Evolutionary conservation across 75 land plant genomes (phyloP).

Genomic region (Gnetum montanum): DNA sequence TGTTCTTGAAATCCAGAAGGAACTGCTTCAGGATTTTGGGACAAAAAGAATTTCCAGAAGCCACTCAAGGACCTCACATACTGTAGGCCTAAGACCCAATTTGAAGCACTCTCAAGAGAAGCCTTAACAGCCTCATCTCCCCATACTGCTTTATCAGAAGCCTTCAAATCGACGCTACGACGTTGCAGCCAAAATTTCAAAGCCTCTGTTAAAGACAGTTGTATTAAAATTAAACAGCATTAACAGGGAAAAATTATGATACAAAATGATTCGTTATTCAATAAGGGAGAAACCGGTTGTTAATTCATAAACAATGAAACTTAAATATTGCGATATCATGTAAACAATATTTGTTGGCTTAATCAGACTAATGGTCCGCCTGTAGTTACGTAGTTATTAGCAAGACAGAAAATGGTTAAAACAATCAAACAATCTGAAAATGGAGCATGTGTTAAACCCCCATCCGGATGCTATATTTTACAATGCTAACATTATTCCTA

Average conservation of each 20-base stretch:
- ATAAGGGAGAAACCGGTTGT: not conserved
- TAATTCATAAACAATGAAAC: not conserved
- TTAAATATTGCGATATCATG: not conserved
- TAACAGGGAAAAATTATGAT: not conserved
- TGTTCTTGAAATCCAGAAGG: slow-evolving; percentile 44
- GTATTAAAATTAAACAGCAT: not conserved
- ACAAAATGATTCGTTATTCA: not conserved
- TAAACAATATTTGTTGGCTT: too few relatives aligned
- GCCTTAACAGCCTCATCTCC: slow-evolving; percentile 71
- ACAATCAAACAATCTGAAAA: too few relatives aligned
- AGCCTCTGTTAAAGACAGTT: slow-evolving; percentile 43
- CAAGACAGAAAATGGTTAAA: too few relatives aligned
- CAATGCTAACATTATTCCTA: not conserved
- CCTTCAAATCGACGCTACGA: slow-evolving; percentile 44
- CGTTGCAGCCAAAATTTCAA: slow-evolving; percentile 74
- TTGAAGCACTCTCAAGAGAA: slow-evolving; percentile 64
- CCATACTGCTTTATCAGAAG: slow-evolving; percentile 65
- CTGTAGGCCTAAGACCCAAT: slow-evolving; percentile 69
- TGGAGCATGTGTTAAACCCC: too few relatives aligned
- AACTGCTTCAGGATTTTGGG: slow-evolving; percentile 42
- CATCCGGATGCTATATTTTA: too few relatives aligned
- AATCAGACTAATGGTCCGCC: too few relatives aligned
- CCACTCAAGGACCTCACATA: slow-evolving; percentile 78
- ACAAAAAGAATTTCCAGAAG: slow-evolving; percentile 78
- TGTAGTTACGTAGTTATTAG: too few relatives aligned